Base-by-base conservation (phyloP, 129 eudicot species). In the Flaveria linearis region DNA sequence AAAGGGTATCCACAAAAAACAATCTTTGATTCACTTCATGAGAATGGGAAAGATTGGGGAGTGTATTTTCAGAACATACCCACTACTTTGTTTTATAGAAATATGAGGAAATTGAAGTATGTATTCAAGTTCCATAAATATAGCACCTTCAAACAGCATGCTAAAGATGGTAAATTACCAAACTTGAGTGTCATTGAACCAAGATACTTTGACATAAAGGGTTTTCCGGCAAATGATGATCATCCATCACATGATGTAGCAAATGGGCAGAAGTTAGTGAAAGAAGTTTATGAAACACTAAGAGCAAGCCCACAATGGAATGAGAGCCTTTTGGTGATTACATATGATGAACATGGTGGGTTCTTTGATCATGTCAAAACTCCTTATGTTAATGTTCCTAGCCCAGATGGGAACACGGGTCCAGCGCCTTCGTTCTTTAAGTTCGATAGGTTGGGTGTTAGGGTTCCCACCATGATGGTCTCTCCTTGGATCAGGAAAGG, bases 401-500 rank as follows among this genome's bases (percentile, higher is more conserved):
- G 76, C 68, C 98, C 98, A 0, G 98, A 94, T 86, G 97, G 98
- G 42, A 94, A 94, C 53, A 88, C 93, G 0, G 97, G 97, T 9
- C 98, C 98, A 22, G 88, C 96, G 5, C 98, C 98, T 51, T 82
- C 64, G n/a, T 87, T 87, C 88, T 94, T 94, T 72, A 91, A 87
- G 90, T 94, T 94, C 12, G 97, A 94, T 78, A 55, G 98, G 71
- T 91, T 94, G 41, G 98, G 98, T 18, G 98, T 94, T 71, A 80
- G 98, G 39, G 96, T 94, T 9, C 98, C 97, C 5, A 91, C 97
- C 0, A 91, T 94, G 14, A 94, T 94, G 98, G 96, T 94, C 41
- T 94, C 98, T 75, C 97, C 98, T 78, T 94, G 98, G 98, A 94
- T 94, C 86, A 89, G 89, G 83, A 91, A 91, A 87, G 99, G 97